phyloP scores from a whole-genome alignment of 768 basidiomycete species.

The Agaricus subrufescens region DNA sequence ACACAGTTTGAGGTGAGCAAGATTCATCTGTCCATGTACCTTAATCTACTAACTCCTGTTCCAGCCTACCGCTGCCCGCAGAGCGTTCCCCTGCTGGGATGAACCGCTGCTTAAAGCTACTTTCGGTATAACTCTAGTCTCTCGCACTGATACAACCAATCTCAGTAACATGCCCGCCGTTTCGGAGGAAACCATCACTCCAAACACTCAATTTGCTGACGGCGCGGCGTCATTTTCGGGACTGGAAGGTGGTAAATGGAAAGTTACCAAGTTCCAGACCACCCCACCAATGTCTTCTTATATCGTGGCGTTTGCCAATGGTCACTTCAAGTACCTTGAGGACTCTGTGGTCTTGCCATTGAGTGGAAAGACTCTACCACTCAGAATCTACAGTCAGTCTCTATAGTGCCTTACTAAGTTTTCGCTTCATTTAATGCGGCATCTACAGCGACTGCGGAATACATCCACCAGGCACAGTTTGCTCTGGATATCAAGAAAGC shows the following conservation, averaged over 20 bases:
- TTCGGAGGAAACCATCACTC: conserved; percentile 49
- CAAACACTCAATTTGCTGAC: conserved; percentile 29
- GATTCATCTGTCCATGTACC: neutral
- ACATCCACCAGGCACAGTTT: conserved; percentile 80
- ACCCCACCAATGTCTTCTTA: conserved; percentile 89
- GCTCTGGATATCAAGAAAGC: conserved; percentile 82
- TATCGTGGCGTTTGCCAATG: conserved; percentile 85
- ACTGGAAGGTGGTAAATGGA: conserved; percentile 52
- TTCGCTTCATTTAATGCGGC: neutral
- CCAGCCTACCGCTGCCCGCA: conserved; percentile 81
- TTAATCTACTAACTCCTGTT: neutral
- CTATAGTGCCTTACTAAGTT: neutral
- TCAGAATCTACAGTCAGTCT: conserved; percentile 76
- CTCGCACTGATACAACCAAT: conserved; percentile 68
- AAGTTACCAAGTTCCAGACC: conserved; percentile 73
- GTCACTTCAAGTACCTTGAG: conserved; percentile 69
- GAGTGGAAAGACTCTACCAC: conserved; percentile 73
- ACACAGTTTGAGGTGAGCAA: conserved; percentile 80
- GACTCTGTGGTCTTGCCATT: conserved; percentile 74
- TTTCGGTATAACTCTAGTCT: conserved; percentile 72
- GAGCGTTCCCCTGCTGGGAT: conserved; percentile 88
- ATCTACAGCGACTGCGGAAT: conserved; percentile 65
- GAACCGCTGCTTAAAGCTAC: conserved; percentile 89
- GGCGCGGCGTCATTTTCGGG: conserved; percentile 6
- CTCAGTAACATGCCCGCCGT: conserved; percentile 84